Evolutionary conservation across 345 rosid genomes (phyloP).

Genomic region (Linum usitatissimum): DNA sequence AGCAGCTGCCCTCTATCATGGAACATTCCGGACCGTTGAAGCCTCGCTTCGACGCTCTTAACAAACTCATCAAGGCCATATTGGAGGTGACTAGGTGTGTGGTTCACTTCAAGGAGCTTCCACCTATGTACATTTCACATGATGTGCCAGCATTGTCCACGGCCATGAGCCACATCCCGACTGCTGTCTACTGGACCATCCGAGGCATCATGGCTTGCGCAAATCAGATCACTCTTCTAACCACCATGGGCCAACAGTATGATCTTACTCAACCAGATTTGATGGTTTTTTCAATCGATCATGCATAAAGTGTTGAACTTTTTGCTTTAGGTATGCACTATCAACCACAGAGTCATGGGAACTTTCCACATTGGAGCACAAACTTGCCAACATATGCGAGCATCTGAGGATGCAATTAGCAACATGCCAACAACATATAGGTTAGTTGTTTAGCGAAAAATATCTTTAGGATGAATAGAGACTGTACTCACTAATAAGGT

Average conservation of each 20-base stretch:
- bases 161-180: not conserved
- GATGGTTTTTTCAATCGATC: not conserved
- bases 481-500: not conserved
- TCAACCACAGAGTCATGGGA: slow-evolving; percentile 5
- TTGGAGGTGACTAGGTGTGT: slow-evolving; percentile 2
- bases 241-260: slow-evolving; percentile 3
- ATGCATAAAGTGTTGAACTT: not conserved
- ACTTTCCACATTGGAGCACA: not conserved
- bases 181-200: slow-evolving; percentile 6
- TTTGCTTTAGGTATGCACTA: not conserved
- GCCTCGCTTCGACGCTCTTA: not conserved
- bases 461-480: not conserved
- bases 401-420: not conserved
- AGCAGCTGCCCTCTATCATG: not conserved
- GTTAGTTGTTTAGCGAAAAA: not conserved
- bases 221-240: not conserved
- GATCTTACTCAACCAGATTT: not conserved
- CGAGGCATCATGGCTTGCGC: not conserved
- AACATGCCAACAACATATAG: not conserved
- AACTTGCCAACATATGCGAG: not conserved
- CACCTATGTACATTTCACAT: not conserved
- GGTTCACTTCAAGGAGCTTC: slow-evolving; percentile 1
- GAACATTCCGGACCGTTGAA: not conserved
- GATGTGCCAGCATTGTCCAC: not conserved
- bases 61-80: slow-evolving; percentile 7